Conservation (phyloP, 140 eudicot genomes). For the Stevia rebaudiana region DNA sequence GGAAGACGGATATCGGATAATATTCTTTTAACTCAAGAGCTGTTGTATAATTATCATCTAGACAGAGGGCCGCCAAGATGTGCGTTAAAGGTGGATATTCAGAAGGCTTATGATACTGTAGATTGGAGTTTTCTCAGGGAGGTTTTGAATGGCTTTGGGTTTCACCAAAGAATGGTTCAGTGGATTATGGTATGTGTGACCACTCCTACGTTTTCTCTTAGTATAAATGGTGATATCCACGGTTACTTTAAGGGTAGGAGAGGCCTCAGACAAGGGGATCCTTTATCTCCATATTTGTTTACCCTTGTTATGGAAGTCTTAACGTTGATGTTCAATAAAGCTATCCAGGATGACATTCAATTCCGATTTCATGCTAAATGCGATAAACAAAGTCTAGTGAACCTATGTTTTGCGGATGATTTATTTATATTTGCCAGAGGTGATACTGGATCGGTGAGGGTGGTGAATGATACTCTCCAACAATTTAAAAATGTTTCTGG, state of each 20-base stretch:
- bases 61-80: not conserved
- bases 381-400: not conserved
- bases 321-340: not conserved
- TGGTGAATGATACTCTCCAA: accelerated
- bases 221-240: not conserved
- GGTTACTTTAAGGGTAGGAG: not conserved
- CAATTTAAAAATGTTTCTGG: too few relatives aligned
- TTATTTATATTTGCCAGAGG: not conserved
- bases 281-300: not conserved
- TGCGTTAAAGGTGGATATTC: not conserved
- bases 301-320: not conserved
- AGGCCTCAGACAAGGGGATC: not conserved
- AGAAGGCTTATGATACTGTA: not conserved
- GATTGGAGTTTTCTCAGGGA: not conserved
- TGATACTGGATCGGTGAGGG: not conserved
- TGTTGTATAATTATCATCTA: not conserved
- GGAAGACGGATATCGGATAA: too few relatives aligned
- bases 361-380: not conserved
- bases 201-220: not conserved
- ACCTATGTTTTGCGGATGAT: not conserved
- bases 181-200: not conserved
- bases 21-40: not conserved
- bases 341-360: not conserved
- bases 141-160: not conserved
- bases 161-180: not conserved